Evolutionary conservation across 1,284 basidiomycete species (phyloP).

Genomic region (Trichosporon faecale): DNA sequence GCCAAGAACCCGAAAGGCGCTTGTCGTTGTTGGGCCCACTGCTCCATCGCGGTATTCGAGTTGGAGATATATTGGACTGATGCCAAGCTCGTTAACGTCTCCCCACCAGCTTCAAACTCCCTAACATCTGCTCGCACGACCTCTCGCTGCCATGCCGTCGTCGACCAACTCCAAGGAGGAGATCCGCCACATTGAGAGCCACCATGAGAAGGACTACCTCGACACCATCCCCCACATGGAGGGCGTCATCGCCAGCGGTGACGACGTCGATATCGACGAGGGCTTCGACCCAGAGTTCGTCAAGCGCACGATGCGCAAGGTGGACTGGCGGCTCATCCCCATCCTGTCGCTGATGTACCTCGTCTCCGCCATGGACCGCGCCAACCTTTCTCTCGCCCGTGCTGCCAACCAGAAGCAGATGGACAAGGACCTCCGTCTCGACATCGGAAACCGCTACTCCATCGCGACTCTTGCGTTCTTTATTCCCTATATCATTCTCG

Average conservation of each 20-base stretch:
- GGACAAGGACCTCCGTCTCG: conserved; percentile 21
- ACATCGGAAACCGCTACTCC: background rate
- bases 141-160: background rate
- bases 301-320: conserved; percentile 19
- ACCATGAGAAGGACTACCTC: background rate
- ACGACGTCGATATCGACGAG: conserved; percentile 22
- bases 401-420: conserved; percentile 29
- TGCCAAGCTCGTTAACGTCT: background rate
- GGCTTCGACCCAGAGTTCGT: conserved; percentile 15
- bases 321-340: conserved; percentile 19
- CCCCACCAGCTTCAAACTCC: background rate
- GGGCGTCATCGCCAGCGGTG: background rate
- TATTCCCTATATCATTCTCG: conserved; percentile 47
- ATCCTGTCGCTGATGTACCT: conserved; percentile 11
- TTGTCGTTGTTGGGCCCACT: background rate
- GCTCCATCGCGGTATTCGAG: background rate
- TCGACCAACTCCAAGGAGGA: conserved; percentile 14
- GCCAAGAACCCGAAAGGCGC: background rate
- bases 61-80: background rate
- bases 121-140: background rate
- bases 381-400: conserved; percentile 45
- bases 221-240: background rate
- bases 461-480: conserved; percentile 5
- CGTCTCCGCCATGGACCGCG: conserved; percentile 11
- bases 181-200: conserved; percentile 13